Base-by-base conservation (phyloP, 805 yeast genomes). In the Candida andamanensis region DNA sequence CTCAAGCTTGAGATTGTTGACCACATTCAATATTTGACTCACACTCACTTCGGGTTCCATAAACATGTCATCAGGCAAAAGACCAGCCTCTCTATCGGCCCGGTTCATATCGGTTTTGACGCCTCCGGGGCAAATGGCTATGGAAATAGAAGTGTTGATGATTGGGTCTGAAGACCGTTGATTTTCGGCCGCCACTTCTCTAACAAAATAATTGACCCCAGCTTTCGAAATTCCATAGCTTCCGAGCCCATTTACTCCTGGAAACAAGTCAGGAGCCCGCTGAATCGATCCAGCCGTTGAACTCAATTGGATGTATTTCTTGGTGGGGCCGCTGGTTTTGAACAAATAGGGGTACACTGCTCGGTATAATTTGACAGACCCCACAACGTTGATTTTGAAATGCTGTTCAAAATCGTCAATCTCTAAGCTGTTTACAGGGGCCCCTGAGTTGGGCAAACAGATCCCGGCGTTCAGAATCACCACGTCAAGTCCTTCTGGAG, bases 181-280 rank as follows among this genome's bases (percentile, higher is more conserved):
- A 49, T 29, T 17, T 12, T 33, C 36, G 10, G 39, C 28, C 17
- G 54, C 42, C 20, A 61, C 33, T 17, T 41, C 41, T 26, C 44
- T 53, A 17, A 47, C 45, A 9, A 50, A 13, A 33, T 43, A 43
- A 47, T 63, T 60, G 36, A 61, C 38, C 1, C 62, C 69, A 8
- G 66, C 60, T 42, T 64, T 63, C 6, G 65, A 54, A 24, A 44
- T 45, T 3, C 66, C 66, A 35, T 63, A 63, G 13, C 58, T 56
- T n/a, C 50, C 38, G 13, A 35, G 26, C 5, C 44, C n/a, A 19
- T 19, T 11, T 19, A 11, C 22, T 8, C 11, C 11, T n/a, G n/a
- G n/a, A n/a, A 15, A 26, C 30, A 46, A 1, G 6, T 46, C 47
- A 17, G 41, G 3, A 39, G 38, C 13, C 50, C 37, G 14, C 54